Percentiles rank a stretch among this genome's conserved stretches.
Evolutionary conservation across 192 early-diverging fungal genomes (phyloP).

Genomic region (Mortierella alpina): DNA sequence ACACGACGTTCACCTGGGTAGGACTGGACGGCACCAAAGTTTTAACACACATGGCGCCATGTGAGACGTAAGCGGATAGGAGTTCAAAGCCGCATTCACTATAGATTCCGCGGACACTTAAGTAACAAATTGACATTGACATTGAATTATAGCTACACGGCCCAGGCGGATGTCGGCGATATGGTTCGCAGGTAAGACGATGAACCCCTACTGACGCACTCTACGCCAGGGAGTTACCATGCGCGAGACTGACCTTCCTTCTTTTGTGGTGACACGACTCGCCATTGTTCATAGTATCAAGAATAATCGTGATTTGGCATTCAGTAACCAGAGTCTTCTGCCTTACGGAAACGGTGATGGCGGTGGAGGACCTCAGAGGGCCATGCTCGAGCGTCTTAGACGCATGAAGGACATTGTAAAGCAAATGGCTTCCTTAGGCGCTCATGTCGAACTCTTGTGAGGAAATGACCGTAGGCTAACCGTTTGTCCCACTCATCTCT

Average conservation of each 20-base stretch:
- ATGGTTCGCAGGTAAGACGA: conserved; percentile 47
- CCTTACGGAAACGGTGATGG: conserved; percentile 98
- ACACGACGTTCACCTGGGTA: conserved; percentile 96
- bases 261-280: neutral
- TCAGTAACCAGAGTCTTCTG: conserved; percentile 85
- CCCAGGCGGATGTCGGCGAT: conserved; percentile 42
- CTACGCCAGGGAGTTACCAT: neutral
- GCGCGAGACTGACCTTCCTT: neutral
- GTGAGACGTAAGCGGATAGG: conserved; percentile 74
- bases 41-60: conserved; percentile 91
- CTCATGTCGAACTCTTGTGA: too few relatives aligned
- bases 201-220: too few relatives aligned
- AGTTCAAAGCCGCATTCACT: too few relatives aligned
- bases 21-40: conserved; percentile 88
- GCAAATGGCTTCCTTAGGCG: too few relatives aligned
- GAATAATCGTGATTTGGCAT: conserved; percentile 91
- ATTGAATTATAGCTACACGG: conserved; percentile 24
- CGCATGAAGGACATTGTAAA: conserved; percentile 77
- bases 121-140: neutral
- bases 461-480: too few relatives aligned
- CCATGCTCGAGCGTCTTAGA: conserved; percentile 87
- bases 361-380: conserved; percentile 86
- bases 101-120: neutral
- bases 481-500: neutral
- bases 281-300: conserved; percentile 62